Conservation (phyloP, 345 rosid species). For the Toxicodendron radicans region DNA sequence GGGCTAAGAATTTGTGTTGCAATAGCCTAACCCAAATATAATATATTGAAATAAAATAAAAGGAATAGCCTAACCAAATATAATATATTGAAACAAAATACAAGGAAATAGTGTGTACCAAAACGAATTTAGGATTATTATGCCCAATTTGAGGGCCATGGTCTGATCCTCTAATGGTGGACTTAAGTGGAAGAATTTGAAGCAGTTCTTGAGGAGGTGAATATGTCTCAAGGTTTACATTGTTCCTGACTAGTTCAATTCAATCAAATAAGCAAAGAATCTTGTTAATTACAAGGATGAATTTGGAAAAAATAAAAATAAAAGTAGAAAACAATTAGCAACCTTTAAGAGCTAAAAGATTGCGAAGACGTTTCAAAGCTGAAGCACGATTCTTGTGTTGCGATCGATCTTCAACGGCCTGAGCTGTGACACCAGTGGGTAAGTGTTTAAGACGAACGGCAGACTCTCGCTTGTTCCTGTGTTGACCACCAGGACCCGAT, state of each 20-base stretch:
- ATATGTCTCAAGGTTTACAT: slow-evolving; percentile 53
- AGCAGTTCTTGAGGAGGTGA: slow-evolving; percentile 80
- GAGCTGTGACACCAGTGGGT: slow-evolving; percentile 83
- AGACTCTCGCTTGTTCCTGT: slow-evolving; percentile 94
- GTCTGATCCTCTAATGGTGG: slow-evolving; percentile 61
- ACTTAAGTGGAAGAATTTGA: slow-evolving; percentile 82
- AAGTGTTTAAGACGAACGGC: slow-evolving; percentile 86
- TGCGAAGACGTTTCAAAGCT: slow-evolving; percentile 77
- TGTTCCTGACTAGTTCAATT: slow-evolving; percentile 61
- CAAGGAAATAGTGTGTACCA: slow-evolving; percentile 37
- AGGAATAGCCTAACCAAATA: neutral
- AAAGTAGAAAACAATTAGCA: neutral
- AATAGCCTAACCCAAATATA: too few relatives aligned
- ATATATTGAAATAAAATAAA: neutral
- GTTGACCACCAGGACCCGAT: slow-evolving; percentile 96
- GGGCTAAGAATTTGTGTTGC: too few relatives aligned
- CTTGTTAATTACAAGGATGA: too few relatives aligned
- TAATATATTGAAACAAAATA: neutral
- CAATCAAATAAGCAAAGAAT: neutral
- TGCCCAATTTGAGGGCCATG: slow-evolving; percentile 88
- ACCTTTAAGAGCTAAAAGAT: slow-evolving; percentile 81
- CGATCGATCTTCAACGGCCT: slow-evolving; percentile 88
- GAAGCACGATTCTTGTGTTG: slow-evolving; percentile 93
- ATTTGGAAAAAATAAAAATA: too few relatives aligned
- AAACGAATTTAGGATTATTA: slow-evolving; percentile 77